phyloP scores from a whole-genome alignment of 768 basidiomycete species.

The Galerina sulciceps region DNA sequence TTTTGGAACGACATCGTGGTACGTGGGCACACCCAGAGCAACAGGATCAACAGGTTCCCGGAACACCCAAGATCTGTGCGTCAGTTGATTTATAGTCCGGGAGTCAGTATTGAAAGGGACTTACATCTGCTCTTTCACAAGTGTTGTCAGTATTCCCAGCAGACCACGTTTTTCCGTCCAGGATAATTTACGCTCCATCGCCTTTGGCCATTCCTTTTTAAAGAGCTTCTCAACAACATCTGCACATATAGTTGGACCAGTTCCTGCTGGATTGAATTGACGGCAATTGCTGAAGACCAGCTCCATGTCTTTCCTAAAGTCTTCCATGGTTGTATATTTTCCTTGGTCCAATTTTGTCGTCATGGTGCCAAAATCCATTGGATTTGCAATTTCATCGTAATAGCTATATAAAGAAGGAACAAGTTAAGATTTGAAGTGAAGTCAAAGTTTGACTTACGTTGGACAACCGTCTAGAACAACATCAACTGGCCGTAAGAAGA shows the following conservation, averaged over 20 bases:
- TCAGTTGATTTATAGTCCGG: background rate
- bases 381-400: constrained; percentile 86
- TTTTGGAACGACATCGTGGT: constrained; percentile 82
- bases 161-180: constrained; percentile 83
- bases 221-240: constrained; percentile 75
- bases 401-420: constrained; percentile 59
- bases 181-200: constrained; percentile 70
- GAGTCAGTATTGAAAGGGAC: constrained; percentile 25
- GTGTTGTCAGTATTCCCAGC: constrained; percentile 65
- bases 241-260: constrained; percentile 74
- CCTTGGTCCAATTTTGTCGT: constrained; percentile 63
- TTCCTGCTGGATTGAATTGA: constrained; percentile 86
- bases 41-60: constrained; percentile 90
- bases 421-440: constrained; percentile 8
- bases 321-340: constrained; percentile 80
- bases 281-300: constrained; percentile 90
- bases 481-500: constrained; percentile 86
- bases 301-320: constrained; percentile 78
- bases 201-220: constrained; percentile 87
- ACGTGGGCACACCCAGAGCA: constrained; percentile 80
- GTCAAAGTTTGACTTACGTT: constrained; percentile 60
- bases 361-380: constrained; percentile 95
- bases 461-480: constrained; percentile 85
- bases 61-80: constrained; percentile 72
- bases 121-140: constrained; percentile 72